Conservation (phyloP, 495 filamentous ascomycete genomes). For the Lichenothelia convexa region DNA sequence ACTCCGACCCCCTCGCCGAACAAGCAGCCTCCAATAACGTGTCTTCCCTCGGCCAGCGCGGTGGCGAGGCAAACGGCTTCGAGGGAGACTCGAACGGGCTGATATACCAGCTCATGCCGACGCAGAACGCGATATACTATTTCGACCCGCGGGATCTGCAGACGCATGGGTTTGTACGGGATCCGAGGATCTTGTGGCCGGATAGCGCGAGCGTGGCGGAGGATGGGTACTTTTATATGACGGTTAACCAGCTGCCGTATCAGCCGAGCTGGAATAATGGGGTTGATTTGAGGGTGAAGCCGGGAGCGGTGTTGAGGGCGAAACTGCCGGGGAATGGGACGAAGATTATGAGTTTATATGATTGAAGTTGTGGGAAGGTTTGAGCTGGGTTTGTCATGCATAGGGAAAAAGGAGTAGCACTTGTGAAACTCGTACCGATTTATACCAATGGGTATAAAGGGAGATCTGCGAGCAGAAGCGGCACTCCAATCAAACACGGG, state of each 20-base stretch:
- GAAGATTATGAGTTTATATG: slow-evolving; percentile 12
- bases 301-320: slow-evolving; percentile 15
- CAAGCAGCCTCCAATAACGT: slow-evolving; percentile 21
- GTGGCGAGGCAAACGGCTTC: slow-evolving; percentile 24
- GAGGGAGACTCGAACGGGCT: slow-evolving; percentile 19
- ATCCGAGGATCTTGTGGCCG: slow-evolving; percentile 26
- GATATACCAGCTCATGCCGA: slow-evolving; percentile 25
- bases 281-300: slow-evolving; percentile 12
- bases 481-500: too few species aligned
- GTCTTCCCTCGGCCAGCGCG: slow-evolving; percentile 19
- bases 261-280: slow-evolving; percentile 22
- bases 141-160: slow-evolving; percentile 18
- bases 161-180: slow-evolving; percentile 18
- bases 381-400: too few species aligned
- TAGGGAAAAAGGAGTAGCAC: too few species aligned
- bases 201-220: slow-evolving; percentile 20
- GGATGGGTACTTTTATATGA: slow-evolving; percentile 27
- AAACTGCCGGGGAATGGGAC: slow-evolving; percentile 14
- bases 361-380: background rate
- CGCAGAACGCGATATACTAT: slow-evolving; percentile 23
- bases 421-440: too few species aligned
- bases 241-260: slow-evolving; percentile 25
- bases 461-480: too few species aligned
- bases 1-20: slow-evolving; percentile 18
- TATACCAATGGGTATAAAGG: too few species aligned